Evolutionary conservation across 2,329 filamentous ascomycete species (phyloP).

Genomic region (Magnaporthales sp.): DNA sequence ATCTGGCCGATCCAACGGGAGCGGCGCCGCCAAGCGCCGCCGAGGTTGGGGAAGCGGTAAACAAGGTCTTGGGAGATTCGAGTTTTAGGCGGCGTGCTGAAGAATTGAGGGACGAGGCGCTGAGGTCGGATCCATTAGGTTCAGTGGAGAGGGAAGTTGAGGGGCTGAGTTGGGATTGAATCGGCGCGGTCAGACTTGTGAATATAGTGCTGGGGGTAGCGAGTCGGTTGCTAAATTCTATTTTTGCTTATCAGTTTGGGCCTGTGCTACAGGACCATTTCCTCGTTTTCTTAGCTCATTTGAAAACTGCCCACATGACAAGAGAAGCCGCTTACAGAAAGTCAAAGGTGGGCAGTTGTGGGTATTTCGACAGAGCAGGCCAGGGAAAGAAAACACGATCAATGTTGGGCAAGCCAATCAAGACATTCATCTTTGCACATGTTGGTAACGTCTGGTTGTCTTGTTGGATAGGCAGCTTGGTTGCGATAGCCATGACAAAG

Average conservation of each 20-base stretch:
- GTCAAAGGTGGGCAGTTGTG: not conserved
- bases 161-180: not conserved
- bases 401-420: no score
- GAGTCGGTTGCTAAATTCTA: no score
- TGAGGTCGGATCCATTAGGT: not conserved
- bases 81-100: not conserved
- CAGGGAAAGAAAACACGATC: no score
- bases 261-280: not conserved
- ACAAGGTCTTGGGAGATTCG: slow-evolving; percentile 19
- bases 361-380: no score
- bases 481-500: not conserved
- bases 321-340: not conserved
- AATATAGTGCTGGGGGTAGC: no score
- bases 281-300: not conserved
- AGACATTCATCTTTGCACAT: no score
- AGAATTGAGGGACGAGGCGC: not conserved
- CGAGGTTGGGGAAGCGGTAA: slow-evolving; percentile 20
- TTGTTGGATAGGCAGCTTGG: no score
- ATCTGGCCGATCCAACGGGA: slow-evolving; percentile 25
- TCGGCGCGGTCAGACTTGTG: not conserved
- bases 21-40: slow-evolving; percentile 7
- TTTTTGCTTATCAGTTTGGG: no score
- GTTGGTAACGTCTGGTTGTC: no score
- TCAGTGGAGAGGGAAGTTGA: not conserved
- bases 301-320: not conserved